Evolutionary conservation across 306 rosid genomes (phyloP).

Genomic region (Neltuma alba): DNA sequence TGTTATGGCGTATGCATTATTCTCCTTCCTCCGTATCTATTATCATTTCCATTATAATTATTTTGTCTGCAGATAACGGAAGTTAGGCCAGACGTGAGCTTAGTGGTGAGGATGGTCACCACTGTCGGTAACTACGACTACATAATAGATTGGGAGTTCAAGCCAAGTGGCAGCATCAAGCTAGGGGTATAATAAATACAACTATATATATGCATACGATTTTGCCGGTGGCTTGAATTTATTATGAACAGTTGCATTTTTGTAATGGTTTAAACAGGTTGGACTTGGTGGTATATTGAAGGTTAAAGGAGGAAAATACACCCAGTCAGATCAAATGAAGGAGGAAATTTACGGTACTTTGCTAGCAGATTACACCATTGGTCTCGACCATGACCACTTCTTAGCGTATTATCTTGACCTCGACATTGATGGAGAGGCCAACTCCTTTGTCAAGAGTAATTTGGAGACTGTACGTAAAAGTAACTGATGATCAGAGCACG

Average conservation of each 20-base stretch:
- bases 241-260: too few relatives aligned
- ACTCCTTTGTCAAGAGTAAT: background rate
- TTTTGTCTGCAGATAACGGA: background rate
- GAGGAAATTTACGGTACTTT: background rate
- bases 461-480: background rate
- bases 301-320: background rate
- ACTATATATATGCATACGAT: background rate
- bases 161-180: background rate
- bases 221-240: too few relatives aligned
- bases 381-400: background rate
- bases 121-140: background rate
- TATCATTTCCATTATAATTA: too few relatives aligned
- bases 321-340: background rate
- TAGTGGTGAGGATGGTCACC: background rate
- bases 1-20: too few relatives aligned
- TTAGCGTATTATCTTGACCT: background rate
- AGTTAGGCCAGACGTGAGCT: background rate
- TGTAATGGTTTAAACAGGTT: background rate
- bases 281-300: background rate
- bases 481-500: background rate
- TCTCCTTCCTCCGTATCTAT: too few relatives aligned
- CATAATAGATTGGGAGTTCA: background rate
- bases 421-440: conserved; percentile 12
- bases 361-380: background rate
- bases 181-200: background rate